Evolutionary conservation across 805 yeast species (phyloP), one percentile per base, ranked within the genome.

Genomic region (Monosporozyma unispora): DNA sequence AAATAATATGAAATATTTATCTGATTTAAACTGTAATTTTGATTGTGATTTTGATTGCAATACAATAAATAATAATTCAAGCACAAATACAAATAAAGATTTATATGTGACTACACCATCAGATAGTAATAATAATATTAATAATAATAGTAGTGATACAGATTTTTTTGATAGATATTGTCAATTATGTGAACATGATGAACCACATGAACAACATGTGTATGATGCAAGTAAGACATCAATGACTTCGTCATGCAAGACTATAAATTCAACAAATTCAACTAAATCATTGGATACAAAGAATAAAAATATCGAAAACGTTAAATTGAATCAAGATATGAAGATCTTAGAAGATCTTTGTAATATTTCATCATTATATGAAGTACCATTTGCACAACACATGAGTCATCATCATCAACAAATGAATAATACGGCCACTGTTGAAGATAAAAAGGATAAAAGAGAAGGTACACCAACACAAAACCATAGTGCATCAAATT

Each of bases 101-200:
- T 35, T 22, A 8, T 16, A 35, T 16, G 3, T 42, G 45, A 21
- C 16, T 4, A 8, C 39, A 7, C 21, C 39, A 4, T 35, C 39
- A 18, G 39, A 35, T 31, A 3, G 21, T 42, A 29, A 18, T 21
- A 21, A 29, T 8, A 23, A 16, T 8, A 50, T 48, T 4, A 48
- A 18, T 21, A 21, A 22, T 8, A 23, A 12, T 12, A 51, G 49
- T 4, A 48, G 48, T 25, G 53, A 52, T 10, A 56, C 50, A 4
- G 67, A 62, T 40, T 53, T 64, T 33, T 67, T 67, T 48, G 72
- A 68, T 46, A 49, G 66, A 38, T 64, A 59, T 35, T 68, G 70
- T 48, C 58, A 59, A 40, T 56, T 57, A 25, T 69, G 71, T 52
- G 63, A 61, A 18, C 55, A 55, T 22, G 25, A 51, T 22, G 50